phyloP scores from a whole-genome alignment of 129 eudicot genomes.

The Pseudognaphalium luteoalbum region DNA sequence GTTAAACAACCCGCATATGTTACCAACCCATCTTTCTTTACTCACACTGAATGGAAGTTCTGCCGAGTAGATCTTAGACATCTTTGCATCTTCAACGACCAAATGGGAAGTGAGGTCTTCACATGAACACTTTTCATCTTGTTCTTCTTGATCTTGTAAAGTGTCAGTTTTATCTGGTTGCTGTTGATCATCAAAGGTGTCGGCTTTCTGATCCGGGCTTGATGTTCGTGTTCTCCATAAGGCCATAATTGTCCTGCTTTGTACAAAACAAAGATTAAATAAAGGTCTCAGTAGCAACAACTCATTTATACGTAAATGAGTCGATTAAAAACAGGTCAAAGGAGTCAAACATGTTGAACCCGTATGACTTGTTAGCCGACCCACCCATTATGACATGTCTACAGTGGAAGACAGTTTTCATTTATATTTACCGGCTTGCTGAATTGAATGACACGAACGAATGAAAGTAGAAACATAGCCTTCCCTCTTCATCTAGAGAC shows the following conservation, averaged over 20 bases:
- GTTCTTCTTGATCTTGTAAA: slow-evolving; percentile 47
- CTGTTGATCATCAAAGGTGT: slow-evolving; percentile 28
- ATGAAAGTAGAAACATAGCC: slow-evolving; percentile 76
- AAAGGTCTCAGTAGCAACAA: not conserved
- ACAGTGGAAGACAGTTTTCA: not conserved
- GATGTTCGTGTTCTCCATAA: slow-evolving; percentile 77
- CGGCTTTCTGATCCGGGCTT: slow-evolving; percentile 48
- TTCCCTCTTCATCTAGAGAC: slow-evolving; percentile 75
- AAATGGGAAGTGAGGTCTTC: slow-evolving; percentile 37
- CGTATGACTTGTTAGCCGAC: too few relatives aligned
- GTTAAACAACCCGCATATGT: too few relatives aligned
- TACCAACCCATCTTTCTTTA: not conserved
- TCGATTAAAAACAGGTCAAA: not conserved
- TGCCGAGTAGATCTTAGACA: slow-evolving; percentile 49
- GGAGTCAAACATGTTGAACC: not conserved
- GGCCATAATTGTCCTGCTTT: slow-evolving; percentile 71
- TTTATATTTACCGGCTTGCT: slow-evolving; percentile 62
- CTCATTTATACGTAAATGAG: not conserved
- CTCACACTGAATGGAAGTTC: slow-evolving; percentile 73
- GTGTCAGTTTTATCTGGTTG: slow-evolving; percentile 38
- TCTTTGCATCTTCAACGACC: slow-evolving; percentile 52
- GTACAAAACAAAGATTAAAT: not conserved
- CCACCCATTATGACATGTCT: not conserved
- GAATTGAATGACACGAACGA: slow-evolving; percentile 77
- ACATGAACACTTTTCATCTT: slow-evolving; percentile 38